Conservation (phyloP, 768 basidiomycete genomes). For the Boletus subcaerulescens region DNA sequence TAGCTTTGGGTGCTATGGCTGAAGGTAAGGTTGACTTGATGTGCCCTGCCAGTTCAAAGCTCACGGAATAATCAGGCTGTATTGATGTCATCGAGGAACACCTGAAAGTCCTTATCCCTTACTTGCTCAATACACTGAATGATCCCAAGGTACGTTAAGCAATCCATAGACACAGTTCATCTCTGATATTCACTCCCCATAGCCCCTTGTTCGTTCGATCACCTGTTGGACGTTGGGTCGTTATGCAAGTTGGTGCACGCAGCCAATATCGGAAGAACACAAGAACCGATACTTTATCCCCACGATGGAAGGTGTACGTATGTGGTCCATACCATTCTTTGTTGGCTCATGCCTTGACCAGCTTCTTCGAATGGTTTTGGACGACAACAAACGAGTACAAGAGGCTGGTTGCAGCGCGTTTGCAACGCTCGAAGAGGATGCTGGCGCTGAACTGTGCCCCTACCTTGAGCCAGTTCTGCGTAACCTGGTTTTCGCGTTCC, state of each 20-base stretch:
- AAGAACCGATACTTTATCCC: constrained; percentile 91
- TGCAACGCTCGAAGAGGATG: constrained; percentile 97
- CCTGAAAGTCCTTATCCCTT: constrained; percentile 88
- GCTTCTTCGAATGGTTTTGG: constrained; percentile 96
- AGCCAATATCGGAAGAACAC: constrained; percentile 80
- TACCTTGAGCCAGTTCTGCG: constrained; percentile 93
- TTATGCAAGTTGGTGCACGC: constrained; percentile 97
- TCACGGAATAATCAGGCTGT: constrained; percentile 60
- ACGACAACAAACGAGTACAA: constrained; percentile 98
- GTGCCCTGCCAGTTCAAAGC: neutral
- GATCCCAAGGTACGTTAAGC: constrained; percentile 75
- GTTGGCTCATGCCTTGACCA: constrained; percentile 31
- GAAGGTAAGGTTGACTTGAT: constrained; percentile 62
- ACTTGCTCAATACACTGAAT: constrained; percentile 84
- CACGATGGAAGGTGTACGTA: constrained; percentile 92
- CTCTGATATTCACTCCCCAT: constrained; percentile 9
- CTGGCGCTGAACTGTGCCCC: constrained; percentile 83
- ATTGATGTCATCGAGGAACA: constrained; percentile 96
- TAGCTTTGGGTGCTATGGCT: constrained; percentile 97
- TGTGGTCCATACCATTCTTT: neutral
- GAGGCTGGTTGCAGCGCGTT: constrained; percentile 99
- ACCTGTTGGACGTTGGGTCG: constrained; percentile 99
- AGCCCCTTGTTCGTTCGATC: constrained; percentile 97
- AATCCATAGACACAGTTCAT: neutral
- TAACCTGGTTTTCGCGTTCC: constrained; percentile 93